Percentiles rank a stretch among this genome's conserved stretches.
Conservation (phyloP, 768 basidiomycete species). For the Daedalea quercina region DNA sequence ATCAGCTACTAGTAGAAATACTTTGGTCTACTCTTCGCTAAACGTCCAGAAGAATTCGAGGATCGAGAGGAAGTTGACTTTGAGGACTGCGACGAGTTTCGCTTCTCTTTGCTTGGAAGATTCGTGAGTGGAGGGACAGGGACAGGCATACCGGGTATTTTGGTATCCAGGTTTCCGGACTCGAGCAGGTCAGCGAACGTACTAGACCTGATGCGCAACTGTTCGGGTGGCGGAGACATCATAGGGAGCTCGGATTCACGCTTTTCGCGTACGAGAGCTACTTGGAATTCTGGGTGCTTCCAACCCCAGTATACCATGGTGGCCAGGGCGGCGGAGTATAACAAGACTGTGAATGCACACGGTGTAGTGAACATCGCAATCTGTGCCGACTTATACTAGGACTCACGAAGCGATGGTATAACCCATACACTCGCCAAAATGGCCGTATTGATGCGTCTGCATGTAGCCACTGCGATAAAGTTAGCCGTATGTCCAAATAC, state of each 20-base stretch:
- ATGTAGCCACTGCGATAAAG: constrained; percentile 29
- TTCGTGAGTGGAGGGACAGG: not conserved
- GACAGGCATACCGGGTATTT: not conserved
- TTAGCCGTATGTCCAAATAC: not conserved
- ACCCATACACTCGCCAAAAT: constrained; percentile 49
- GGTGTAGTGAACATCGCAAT: not conserved
- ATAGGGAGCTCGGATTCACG: constrained; percentile 14
- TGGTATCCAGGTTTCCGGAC: not conserved
- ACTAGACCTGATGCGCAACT: not conserved
- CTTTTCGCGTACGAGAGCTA: constrained; percentile 10
- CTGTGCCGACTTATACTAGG: not conserved
- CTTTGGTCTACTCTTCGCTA: constrained; percentile 20
- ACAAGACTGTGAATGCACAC: constrained; percentile 29
- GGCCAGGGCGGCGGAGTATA: constrained; percentile 28
- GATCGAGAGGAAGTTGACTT: not conserved
- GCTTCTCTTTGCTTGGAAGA: not conserved
- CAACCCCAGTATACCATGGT: constrained; percentile 29
- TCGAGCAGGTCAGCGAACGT: not conserved
- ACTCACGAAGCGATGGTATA: constrained; percentile 44
- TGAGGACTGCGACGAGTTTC: constrained; percentile 4
- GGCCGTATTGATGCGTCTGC: constrained; percentile 40
- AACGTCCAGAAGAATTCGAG: constrained; percentile 12
- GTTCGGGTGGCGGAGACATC: constrained; percentile 8
- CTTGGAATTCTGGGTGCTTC: constrained; percentile 10
- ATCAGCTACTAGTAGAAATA: constrained; percentile 9